Base-by-base conservation (phyloP, 2,329 filamentous ascomycete genomes). In the Verticillium isaacii region DNA sequence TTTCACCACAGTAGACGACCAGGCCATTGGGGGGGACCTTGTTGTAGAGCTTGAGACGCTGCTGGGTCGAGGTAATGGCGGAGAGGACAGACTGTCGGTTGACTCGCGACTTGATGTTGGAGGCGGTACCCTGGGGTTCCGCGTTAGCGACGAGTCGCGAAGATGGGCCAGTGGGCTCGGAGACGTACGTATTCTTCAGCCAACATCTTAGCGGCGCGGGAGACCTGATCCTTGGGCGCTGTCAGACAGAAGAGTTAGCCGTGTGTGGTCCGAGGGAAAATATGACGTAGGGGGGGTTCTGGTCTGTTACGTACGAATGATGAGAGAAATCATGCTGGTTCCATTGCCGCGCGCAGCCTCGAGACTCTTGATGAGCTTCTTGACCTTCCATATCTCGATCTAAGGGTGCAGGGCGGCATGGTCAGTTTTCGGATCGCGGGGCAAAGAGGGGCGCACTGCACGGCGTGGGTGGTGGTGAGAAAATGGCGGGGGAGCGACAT, bases 1-100 rank as follows among this genome's bases (percentile, higher is more conserved):
- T 98, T 97, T 99, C 95, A 89, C 95, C 95, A 78, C 95, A 99
- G 86, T 99, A 99, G 69, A 99, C 91, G 68, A 99, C 95, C 68
- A 99, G 83, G 64, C 95, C 95, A 79, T 99, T 99, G 58, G 95
- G 92, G 36, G 96, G 95, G 62, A 99, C 95, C 80, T 98, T 98
- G 81, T 93, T 97, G 84, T 99, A 99, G 57, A 99, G 86, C 86
- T 99, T 99, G 68, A 99, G 88, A 77, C 95, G 91, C 83, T 99
- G 95, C 81, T 99, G 96, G 71, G 95, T 99, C 65, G 95, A 99
- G 60, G 95, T 99, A 73, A 99, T 99, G 77, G 95, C 95, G 41
- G 94, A 98, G 70, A 99, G 84, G 69, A 99, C 95, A 59, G 95
- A 99, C 75, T 98, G 91, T 78, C 95, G 89, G 81, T 99, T 99